Conservation (phyloP, 2,329 filamentous ascomycete species). For the Lachnellula cervina region DNA sequence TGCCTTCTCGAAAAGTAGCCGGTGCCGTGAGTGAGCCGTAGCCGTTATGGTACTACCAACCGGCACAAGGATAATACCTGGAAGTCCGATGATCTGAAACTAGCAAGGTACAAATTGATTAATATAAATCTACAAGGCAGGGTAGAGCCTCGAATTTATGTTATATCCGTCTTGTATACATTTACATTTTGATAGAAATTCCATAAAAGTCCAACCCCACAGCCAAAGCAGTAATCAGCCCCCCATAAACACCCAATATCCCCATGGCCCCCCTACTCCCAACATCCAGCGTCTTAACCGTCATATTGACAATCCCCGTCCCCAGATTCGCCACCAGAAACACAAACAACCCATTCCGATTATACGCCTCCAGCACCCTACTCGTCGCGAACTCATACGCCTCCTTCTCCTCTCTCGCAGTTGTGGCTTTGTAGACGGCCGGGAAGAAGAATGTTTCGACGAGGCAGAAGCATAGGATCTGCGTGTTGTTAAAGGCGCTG, state of each 20-base stretch:
- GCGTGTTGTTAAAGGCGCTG: conserved; percentile 81
- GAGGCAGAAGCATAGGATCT: conserved; percentile 71
- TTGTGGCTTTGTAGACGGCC: conserved; percentile 51
- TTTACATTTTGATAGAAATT: conserved; percentile 65
- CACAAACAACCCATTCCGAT: conserved; percentile 78
- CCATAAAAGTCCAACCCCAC: conserved; percentile 59
- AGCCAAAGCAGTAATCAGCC: conserved; percentile 61
- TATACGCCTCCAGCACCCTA: conserved; percentile 74
- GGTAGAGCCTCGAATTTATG: no score
- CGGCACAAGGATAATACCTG: no score
- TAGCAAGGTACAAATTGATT: no score
- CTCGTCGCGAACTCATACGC: conserved; percentile 69
- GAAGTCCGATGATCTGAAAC: no score
- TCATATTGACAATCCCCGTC: conserved; percentile 86
- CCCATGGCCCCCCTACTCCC: conserved; percentile 61
- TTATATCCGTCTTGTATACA: background rate
- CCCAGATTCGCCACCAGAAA: conserved; percentile 86
- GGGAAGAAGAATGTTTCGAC: conserved; percentile 79
- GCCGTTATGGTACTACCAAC: no score
- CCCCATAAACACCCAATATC: conserved; percentile 70
- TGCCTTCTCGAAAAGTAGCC: background rate
- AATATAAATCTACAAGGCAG: no score
- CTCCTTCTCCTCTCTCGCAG: conserved; percentile 54
- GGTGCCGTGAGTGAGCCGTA: no score
- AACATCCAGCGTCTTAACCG: conserved; percentile 73